These are phyloP conservation scores for Lactifluus subvellereus DNA, from an alignment of 768 basidiomycete species.

Conservation along the genomic window DNA sequence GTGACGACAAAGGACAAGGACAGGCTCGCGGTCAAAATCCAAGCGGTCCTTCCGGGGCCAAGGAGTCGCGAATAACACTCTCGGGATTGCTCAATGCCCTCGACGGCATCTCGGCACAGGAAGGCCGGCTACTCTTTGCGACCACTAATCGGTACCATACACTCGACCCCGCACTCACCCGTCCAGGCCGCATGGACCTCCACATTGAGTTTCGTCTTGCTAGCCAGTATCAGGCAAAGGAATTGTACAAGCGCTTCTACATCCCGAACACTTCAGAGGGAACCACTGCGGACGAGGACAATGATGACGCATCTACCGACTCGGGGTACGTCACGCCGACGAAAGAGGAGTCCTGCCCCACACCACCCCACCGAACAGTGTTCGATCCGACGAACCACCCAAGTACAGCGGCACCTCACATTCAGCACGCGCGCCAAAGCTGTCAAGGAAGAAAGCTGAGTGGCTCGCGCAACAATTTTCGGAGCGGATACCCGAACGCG, in stretches of 20 bases:
- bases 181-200: slow-evolving; percentile 77
- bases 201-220: slow-evolving; percentile 75
- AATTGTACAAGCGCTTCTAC: slow-evolving; percentile 67
- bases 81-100: slow-evolving; percentile 75
- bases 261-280: slow-evolving; percentile 36
- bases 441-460: slow-evolving; percentile 37
- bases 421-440: slow-evolving; percentile 30
- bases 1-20: slow-evolving; percentile 8
- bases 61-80: slow-evolving; percentile 45
- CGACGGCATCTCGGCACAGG: slow-evolving; percentile 73
- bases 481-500: slow-evolving; percentile 43
- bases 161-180: slow-evolving; percentile 68
- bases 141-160: slow-evolving; percentile 69
- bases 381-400: neutral
- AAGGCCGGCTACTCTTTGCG: slow-evolving; percentile 77
- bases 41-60: slow-evolving; percentile 1
- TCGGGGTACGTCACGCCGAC: slow-evolving; percentile 24
- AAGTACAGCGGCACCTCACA: slow-evolving; percentile 14
- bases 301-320: slow-evolving; percentile 25
- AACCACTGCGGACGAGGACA: slow-evolving; percentile 26
- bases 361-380: neutral
- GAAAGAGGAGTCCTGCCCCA: neutral
- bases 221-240: slow-evolving; percentile 57
- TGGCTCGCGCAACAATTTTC: slow-evolving; percentile 54
- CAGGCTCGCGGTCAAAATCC: neutral